Base-by-base conservation (phyloP, 257 asterid genomes). In the Solanum rostratum region DNA sequence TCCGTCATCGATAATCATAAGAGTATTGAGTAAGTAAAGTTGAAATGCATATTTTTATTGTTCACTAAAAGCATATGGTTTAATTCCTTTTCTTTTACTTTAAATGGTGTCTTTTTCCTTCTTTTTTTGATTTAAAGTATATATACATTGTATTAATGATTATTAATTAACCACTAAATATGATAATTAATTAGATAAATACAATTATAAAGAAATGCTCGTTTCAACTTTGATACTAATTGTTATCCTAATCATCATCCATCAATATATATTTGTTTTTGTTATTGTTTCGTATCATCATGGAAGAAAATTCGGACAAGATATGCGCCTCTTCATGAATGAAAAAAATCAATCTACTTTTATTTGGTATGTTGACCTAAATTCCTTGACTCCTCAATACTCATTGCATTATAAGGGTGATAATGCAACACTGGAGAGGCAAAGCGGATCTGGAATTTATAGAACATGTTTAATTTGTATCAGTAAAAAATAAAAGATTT, bases 181-280 rank as follows among this genome's bases (percentile, higher is more conserved):
- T 49, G 45, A 76, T 76, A 76, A 24, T 74, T 73, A 22, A 14
- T 46, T 3, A 3, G 81, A 24, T 43, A 74, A 37, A 74, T 10
- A 46, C 59, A 1, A 24, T 29, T 46, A 45, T 50, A 50, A 76
- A 76, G 14, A 27, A 24, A 24, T 68, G 14, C 76, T 76, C 7
- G 13, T 76, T 49, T 5, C 16, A 62, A 76, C 54, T 49, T 76
- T 76, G 20, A 27, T 76, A 57, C 63, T 57, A 10, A 66, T 76
- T 76, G 81, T 76, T 49, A 76, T 76, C 62, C 81, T 76, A 8
- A 76, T 27, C 81, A 76, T 76, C 81, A 76, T 49, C 81, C 81
- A 76, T 76, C 59, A 68, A 46, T 46, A 2, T 76, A 46, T 46
- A 2, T 76, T 22, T 27, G n/a, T 24, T 49, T 46, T 43, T 13